Base-by-base conservation (phyloP, 495 filamentous ascomycete genomes). In the Peziza echinospora region DNA sequence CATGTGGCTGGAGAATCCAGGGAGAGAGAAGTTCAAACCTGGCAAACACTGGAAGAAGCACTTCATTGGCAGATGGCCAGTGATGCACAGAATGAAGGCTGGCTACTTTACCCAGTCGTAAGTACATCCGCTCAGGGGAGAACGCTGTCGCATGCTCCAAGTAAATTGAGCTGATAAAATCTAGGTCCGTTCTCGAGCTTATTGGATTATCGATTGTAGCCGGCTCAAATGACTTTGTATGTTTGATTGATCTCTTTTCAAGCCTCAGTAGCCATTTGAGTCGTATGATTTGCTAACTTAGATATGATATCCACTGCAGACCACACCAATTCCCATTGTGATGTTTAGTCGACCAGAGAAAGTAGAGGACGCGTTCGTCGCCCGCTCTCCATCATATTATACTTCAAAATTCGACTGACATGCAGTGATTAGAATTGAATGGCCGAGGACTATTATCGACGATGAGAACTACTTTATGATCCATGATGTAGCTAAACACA, bases 81-180 rank as follows among this genome's bases (percentile, higher is more conserved):
- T 44, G 13, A 57, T 57, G 54, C 39, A 56, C 26, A 41, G 53
- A 26, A 17, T 57, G 16, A 50, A 44, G 17, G 54, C 47, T 26
- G 54, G 54, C 13, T 52, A 56, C 44, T 57, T 57, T 19, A 57
- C 54, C 10, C 53, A 57, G 28, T 53, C 37, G 53, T 56, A 37
- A 37, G 30, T 37, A 37, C n/a, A n/a, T n/a, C n/a, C n/a, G n/a
- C n/a, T n/a, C n/a, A n/a, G n/a, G n/a, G n/a, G n/a, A n/a, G n/a
- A n/a, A n/a, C n/a, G n/a, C n/a, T n/a, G n/a, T n/a, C n/a, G n/a
- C n/a, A n/a, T n/a, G n/a, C n/a, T n/a, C n/a, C n/a, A n/a, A n/a
- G n/a, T n/a, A n/a, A n/a, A n/a, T n/a, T n/a, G n/a, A n/a, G n/a
- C n/a, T n/a, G n/a, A n/a, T n/a, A n/a, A n/a, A n/a, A n/a, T 37